phyloP scores from a whole-genome alignment of 2,329 filamentous ascomycete genomes.

The Sporothrix pallida region DNA sequence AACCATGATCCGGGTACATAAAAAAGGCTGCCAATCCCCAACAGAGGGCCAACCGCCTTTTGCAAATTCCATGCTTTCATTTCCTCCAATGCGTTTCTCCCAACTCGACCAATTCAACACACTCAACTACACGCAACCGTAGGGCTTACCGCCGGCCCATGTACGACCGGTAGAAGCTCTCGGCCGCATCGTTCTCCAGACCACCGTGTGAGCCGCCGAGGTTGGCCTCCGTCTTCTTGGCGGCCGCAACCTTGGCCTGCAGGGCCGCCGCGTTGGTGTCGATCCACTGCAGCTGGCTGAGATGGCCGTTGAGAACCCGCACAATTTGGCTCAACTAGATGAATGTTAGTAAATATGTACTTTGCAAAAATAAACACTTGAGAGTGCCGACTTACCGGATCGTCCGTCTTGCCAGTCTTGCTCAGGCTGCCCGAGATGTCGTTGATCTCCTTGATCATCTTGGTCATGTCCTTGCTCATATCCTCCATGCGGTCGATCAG shows the following conservation, averaged over 20 bases:
- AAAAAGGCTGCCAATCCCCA: slow-evolving; percentile 1
- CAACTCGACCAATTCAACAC: too few species aligned
- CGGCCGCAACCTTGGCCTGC: slow-evolving; percentile 79
- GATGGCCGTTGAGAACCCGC: slow-evolving; percentile 89
- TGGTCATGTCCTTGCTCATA: slow-evolving; percentile 88
- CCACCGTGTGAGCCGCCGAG: slow-evolving; percentile 63
- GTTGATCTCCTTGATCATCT: slow-evolving; percentile 99
- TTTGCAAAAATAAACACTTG: background rate
- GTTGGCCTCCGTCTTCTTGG: slow-evolving; percentile 77
- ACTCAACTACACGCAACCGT: too few species aligned
- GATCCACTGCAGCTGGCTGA: slow-evolving; percentile 91
- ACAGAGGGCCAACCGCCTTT: background rate
- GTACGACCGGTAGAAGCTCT: slow-evolving; percentile 91
- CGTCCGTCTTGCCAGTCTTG: slow-evolving; percentile 87
- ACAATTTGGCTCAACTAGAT: slow-evolving; percentile 89
- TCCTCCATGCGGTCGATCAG: slow-evolving; percentile 88
- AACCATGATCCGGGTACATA: slow-evolving; percentile 7
- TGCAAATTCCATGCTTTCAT: slow-evolving; percentile 14
- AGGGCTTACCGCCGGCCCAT: slow-evolving; percentile 68
- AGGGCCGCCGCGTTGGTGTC: slow-evolving; percentile 82
- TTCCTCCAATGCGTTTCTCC: background rate
- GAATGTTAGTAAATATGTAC: slow-evolving; percentile 21
- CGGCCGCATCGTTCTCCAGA: slow-evolving; percentile 72
- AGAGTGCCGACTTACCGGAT: slow-evolving; percentile 70
- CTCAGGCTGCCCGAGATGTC: slow-evolving; percentile 85